Percentiles rank a stretch among this genome's conserved stretches.
Evolutionary conservation across 1,284 basidiomycete species (phyloP).

Genomic region (Ceraceosorus bombacis): DNA sequence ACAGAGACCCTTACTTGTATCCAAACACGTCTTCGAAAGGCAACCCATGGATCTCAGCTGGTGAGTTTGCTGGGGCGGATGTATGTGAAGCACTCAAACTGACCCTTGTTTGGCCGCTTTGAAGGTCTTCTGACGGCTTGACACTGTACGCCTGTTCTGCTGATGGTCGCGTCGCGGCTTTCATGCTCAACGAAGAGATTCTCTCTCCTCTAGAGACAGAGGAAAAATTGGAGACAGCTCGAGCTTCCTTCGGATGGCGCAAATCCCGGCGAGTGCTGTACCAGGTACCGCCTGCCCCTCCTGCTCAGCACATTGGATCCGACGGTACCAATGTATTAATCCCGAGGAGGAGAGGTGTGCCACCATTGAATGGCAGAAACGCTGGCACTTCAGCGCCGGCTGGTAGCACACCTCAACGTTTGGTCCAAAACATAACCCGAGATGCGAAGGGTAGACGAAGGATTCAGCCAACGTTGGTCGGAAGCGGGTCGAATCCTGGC

Average conservation of each 20-base stretch:
- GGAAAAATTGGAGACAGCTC: slow-evolving; percentile 51
- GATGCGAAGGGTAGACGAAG: slow-evolving; percentile 59
- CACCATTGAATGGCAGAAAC: background rate
- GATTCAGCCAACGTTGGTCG: slow-evolving; percentile 56
- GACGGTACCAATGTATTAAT: slow-evolving; percentile 38
- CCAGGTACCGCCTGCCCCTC: background rate
- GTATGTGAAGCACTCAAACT: background rate
- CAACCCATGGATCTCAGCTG: slow-evolving; percentile 93
- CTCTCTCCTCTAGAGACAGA: slow-evolving; percentile 73
- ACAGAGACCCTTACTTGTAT: slow-evolving; percentile 84
- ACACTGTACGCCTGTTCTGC: slow-evolving; percentile 90
- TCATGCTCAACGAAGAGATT: slow-evolving; percentile 71
- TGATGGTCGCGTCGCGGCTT: slow-evolving; percentile 83
- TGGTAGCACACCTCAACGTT: slow-evolving; percentile 15
- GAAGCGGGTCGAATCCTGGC: background rate
- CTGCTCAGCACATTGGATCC: slow-evolving; percentile 5
- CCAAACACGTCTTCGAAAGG: slow-evolving; percentile 85
- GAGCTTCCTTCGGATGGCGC: slow-evolving; percentile 24
- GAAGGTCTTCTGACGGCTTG: slow-evolving; percentile 61
- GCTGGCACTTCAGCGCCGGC: slow-evolving; percentile 8
- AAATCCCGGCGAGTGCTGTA: slow-evolving; percentile 14
- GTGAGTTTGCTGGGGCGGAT: slow-evolving; percentile 53
- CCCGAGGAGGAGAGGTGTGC: slow-evolving; percentile 32
- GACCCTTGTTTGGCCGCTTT: background rate
- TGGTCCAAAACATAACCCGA: slow-evolving; percentile 48